phyloP scores from a whole-genome alignment of 2,329 filamentous ascomycete genomes.

The Sarocladiaceae sp. region DNA sequence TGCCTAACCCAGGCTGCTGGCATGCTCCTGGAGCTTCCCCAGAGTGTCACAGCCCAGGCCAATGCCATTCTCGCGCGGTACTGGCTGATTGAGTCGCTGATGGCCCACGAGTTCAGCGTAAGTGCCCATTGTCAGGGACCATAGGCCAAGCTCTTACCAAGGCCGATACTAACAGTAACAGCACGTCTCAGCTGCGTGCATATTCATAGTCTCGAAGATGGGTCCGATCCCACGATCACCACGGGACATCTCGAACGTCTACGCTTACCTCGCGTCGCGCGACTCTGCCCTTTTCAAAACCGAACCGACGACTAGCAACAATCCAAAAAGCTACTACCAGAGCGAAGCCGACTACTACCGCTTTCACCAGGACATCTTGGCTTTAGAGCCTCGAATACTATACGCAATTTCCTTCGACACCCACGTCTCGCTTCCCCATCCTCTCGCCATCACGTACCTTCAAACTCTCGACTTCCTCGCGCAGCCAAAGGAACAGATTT shows the following conservation, averaged over 20 bases:
- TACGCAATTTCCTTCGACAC: constrained; percentile 75
- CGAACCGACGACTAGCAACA: constrained; percentile 25
- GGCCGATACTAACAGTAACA: constrained; percentile 28
- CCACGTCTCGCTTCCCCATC: constrained; percentile 80
- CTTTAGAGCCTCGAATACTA: constrained; percentile 74
- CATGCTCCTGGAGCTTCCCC: constrained; percentile 76
- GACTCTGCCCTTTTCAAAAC: constrained; percentile 50
- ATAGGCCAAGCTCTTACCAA: neutral
- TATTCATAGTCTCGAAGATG: constrained; percentile 82
- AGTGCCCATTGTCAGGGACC: constrained; percentile 13
- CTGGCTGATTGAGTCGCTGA: constrained; percentile 60
- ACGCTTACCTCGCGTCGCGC: constrained; percentile 70
- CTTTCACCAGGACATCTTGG: constrained; percentile 60
- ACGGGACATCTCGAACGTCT: constrained; percentile 79
- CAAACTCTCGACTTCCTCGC: constrained; percentile 75
- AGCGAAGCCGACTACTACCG: constrained; percentile 68
- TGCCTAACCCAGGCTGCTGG: constrained; percentile 74
- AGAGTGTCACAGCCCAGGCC: constrained; percentile 81
- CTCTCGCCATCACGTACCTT: constrained; percentile 85
- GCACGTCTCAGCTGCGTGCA: constrained; percentile 75
- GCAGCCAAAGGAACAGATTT: constrained; percentile 45
- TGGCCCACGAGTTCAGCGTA: constrained; percentile 55
- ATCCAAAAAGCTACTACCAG: constrained; percentile 60
- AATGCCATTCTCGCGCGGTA: constrained; percentile 79
- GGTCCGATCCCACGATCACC: constrained; percentile 72